Conservation (phyloP, 2,329 filamentous ascomycete species). For the Elsinoe arachidis region DNA sequence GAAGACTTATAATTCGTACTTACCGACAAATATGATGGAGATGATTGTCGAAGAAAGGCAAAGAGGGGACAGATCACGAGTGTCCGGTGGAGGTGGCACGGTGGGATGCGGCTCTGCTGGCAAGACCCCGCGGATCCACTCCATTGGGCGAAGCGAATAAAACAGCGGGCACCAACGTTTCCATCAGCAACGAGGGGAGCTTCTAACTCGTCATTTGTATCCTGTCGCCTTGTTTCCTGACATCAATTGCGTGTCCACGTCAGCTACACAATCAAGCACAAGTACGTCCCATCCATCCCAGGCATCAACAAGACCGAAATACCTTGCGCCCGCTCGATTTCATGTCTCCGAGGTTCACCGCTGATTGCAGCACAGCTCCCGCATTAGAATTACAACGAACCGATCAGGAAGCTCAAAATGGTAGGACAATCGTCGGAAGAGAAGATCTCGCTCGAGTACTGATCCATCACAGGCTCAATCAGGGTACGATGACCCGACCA, state of each 20-base stretch:
- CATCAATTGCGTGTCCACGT: conserved; percentile 10
- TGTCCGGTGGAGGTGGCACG: no score
- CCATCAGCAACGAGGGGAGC: conserved; percentile 10
- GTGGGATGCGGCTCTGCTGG: conserved; percentile 1
- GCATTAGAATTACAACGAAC: not conserved
- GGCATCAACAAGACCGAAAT: not conserved
- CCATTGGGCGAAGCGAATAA: not conserved
- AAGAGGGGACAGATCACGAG: no score
- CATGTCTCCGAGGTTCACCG: conserved; percentile 10
- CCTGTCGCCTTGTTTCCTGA: conserved; percentile 10
- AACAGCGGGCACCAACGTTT: conserved; percentile 9
- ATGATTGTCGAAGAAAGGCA: no score
- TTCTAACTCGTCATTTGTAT: not conserved
- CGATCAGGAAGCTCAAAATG: not conserved
- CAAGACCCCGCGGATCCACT: not conserved
- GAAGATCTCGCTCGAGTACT: not conserved
- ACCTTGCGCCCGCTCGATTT: not conserved
- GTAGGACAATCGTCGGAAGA: not conserved
- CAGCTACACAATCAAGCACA: not conserved
- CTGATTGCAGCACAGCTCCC: conserved; percentile 13
- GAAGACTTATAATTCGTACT: no score
- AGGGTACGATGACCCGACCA: conserved; percentile 26
- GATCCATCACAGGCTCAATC: conserved; percentile 32
- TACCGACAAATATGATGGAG: no score
- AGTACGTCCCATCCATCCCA: not conserved